These are phyloP conservation scores for Tylopilus sp. DNA, from an alignment of 1,284 basidiomycete genomes.

Conservation along the genomic window DNA sequence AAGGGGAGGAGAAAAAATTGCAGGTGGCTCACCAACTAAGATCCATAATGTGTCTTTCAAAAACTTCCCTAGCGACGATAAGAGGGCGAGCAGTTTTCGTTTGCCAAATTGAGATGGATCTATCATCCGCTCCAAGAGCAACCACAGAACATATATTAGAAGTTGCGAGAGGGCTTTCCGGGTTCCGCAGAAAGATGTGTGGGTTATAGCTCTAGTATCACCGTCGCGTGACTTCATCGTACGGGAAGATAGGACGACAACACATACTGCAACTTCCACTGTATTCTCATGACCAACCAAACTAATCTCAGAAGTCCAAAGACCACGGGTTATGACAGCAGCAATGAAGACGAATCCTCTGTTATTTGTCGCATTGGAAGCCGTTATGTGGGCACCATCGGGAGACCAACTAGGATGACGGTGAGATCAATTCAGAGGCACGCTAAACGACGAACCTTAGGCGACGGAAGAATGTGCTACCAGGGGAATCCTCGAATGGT, in stretches of 20 bases:
- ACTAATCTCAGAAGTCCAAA: constrained; percentile 88
- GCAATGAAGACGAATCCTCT: constrained; percentile 96
- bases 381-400: constrained; percentile 96
- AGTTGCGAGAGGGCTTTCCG: constrained; percentile 60
- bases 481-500: constrained; percentile 92
- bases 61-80: constrained; percentile 91
- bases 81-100: constrained; percentile 88
- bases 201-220: constrained; percentile 83
- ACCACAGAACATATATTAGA: constrained; percentile 83
- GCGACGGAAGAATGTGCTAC: constrained; percentile 92
- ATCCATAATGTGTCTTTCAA: constrained; percentile 94
- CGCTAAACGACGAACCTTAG: constrained; percentile 58
- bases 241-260: constrained; percentile 16
- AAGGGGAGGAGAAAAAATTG: constrained; percentile 1
- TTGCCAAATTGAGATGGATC: constrained; percentile 90
- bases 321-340: constrained; percentile 85
- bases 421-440: constrained; percentile 7
- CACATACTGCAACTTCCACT: constrained; percentile 87
- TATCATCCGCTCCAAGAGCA: constrained; percentile 87
- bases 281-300: constrained; percentile 98
- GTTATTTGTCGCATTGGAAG: constrained; percentile 96
- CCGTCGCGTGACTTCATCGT: constrained; percentile 14
- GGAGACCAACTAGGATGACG: constrained; percentile 82
- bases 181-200: constrained; percentile 83
- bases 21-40: constrained; percentile 75